Evolutionary conservation across 768 basidiomycete species (phyloP), one percentile per base, ranked within the genome.

Genomic region (Heimioporus sp.): DNA sequence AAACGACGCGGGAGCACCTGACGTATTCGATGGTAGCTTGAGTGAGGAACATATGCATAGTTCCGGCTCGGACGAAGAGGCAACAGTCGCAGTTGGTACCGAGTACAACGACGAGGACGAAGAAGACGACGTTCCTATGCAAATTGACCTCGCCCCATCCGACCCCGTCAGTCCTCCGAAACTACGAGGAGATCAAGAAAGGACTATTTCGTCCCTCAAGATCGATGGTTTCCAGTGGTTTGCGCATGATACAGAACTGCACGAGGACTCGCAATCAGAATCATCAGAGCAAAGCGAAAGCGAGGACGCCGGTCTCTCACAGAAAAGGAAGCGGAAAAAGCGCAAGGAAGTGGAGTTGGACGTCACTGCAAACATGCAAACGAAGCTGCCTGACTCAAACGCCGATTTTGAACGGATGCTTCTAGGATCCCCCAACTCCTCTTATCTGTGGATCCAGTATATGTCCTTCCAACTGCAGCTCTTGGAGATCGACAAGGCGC

Each of bases 391-490:
- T 2, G 90, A 92, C 65, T 97, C 97, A 2, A 91, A 87, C 54
- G 82, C 88, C 31, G 96, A 99, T 67, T 99, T 98, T 61, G 97
- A 99, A 69, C 83, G 97, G 12, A 73, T 91, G 34, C 80, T 99
- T 42, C 78, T 98, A 36, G 91, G 92, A 28, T 94, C 96, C 0
- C 96, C 97, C 2, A 93, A 97, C 66, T 98, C 95, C 8, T 98
- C 97, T 0, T 97, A 89, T 72, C 79, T 98, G 32, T 99, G 97
- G 97, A 86, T 99, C 52, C 95, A 98, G 68, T 99, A 94, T 69
- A 98, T 99, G 93, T 96, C 97, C 10, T 96, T 98, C 82, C 92
- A 95, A 62, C 76, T 98, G 11, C 93, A 93, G 59, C 80, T 99
- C n/a, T 92, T 95, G 30, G 96, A 99, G 71, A 76, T 97, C 49